phyloP scores from a whole-genome alignment of 768 basidiomycete genomes.

The Tylopilus plumbeoviolaceoides region DNA sequence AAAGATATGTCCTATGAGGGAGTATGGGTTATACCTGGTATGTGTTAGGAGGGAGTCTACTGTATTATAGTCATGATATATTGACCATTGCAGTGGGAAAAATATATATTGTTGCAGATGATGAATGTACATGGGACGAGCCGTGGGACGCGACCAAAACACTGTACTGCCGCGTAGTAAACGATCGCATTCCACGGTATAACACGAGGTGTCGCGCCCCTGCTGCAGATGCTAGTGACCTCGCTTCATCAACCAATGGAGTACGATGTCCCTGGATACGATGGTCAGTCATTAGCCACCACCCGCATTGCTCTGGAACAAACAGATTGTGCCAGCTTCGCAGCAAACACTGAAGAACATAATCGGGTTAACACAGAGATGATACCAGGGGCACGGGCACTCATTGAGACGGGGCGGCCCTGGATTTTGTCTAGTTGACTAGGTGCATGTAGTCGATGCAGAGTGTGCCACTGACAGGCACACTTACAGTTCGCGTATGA shows the following conservation, averaged over 20 bases:
- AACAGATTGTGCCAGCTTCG: conserved; percentile 92
- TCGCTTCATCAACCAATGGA: conserved; percentile 80
- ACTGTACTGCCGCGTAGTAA: not conserved
- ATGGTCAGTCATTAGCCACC: not conserved
- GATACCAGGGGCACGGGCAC: conserved; percentile 27
- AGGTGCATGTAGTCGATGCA: conserved; percentile 19
- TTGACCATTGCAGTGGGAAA: not conserved
- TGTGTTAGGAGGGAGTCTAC: too few relatives aligned
- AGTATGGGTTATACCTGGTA: too few relatives aligned
- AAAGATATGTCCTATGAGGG: too few relatives aligned
- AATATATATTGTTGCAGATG: not conserved
- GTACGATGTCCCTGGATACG: conserved; percentile 65
- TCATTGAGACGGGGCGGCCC: conserved; percentile 77
- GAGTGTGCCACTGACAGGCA: not conserved
- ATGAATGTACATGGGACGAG: not conserved
- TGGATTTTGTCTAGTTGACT: conserved; percentile 71
- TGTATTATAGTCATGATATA: too few relatives aligned
- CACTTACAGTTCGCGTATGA: conserved; percentile 72
- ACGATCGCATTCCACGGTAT: not conserved
- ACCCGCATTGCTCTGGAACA: conserved; percentile 20
- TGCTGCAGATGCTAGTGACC: conserved; percentile 49
- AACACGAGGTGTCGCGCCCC: not conserved
- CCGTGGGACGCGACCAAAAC: not conserved
- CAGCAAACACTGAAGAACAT: conserved; percentile 69
- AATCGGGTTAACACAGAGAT: not conserved